Evolutionary conservation across 352 stramenopile genomes (phyloP), one percentile per base, ranked within the genome.

Genomic region (Elongisporangium anandrum): DNA sequence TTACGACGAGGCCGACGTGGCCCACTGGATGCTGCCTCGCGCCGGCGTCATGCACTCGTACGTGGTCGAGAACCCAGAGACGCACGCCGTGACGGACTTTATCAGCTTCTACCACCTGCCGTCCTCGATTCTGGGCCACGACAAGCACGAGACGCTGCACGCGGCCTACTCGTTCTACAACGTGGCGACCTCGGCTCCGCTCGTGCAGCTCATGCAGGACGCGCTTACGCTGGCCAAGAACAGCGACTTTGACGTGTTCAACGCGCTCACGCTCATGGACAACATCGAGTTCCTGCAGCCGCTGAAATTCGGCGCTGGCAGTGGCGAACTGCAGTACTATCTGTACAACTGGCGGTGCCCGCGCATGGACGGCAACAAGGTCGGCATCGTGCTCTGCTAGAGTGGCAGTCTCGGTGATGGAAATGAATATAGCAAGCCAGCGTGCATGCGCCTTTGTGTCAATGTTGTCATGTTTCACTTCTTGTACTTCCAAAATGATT

Each of bases 131-230:
- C 92, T 99, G 50, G 88, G 92, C 51, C 85, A 99, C 73, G 65
- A 85, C 26, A 98, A 98, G 75, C 90, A 99, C 79, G 83, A 88
- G 39, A 97, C 86, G 49, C 84, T 99, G n/a, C 88, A 92, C 70
- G 97, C 97, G 1, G 97, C 94, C n/a, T 99, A 99, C 76, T 97
- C 91, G 56, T 99, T 98, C 66, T 99, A 99, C 82, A 99, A 99
- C 64, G 79, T 90, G 52, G 82, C 81, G 26, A 92, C 71, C 16
- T 84, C 70, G 20, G 72, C 82, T 56, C 52, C 70, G 22, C 68
- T 87, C 16, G 64, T 64, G 34, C 22, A 85, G 17, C 65, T 87
- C 29, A 87, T 87, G 70, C 60, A 76, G 50, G 72, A 82, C 61
- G 67, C 72, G 41, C 72, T 90, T 34, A 65, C 89, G 50, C 76